Percentiles rank a stretch among this genome's conserved stretches.
These are phyloP conservation scores for Tripterygium wilfordii DNA, from an alignment of 177 flowering plant species.

Conservation along the genomic window DNA sequence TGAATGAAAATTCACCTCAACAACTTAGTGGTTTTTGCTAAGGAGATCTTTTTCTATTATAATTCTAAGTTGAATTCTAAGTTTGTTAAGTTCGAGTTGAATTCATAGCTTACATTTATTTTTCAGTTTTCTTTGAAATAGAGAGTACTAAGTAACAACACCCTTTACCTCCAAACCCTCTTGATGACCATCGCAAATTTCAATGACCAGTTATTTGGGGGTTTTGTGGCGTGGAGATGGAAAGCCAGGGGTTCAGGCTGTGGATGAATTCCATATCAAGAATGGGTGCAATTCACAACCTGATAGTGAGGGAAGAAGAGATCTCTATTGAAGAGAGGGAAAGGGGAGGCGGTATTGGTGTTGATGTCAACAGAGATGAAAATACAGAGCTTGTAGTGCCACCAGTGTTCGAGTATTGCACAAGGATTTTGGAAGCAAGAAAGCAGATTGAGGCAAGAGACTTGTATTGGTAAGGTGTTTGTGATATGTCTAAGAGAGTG, in stretches of 20 bases:
- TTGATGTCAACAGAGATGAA: conserved; percentile 40
- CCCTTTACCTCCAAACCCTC: too few relatives aligned
- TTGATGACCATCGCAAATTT: conserved; percentile 92
- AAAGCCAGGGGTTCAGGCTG: conserved; percentile 85
- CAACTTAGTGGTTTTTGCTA: too few relatives aligned
- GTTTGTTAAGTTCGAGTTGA: too few relatives aligned
- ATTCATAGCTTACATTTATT: too few relatives aligned
- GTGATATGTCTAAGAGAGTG: conserved; percentile 25
- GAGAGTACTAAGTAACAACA: too few relatives aligned
- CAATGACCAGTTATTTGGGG: conserved; percentile 68
- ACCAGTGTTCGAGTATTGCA: conserved; percentile 72
- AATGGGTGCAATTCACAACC: conserved; percentile 67
- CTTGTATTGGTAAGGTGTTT: conserved; percentile 83
- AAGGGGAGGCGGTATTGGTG: conserved; percentile 10
- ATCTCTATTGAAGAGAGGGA: conserved; percentile 41
- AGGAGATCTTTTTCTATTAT: too few relatives aligned
- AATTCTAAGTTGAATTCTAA: too few relatives aligned
- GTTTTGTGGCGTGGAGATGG: conserved; percentile 92
- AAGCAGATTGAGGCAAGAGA: conserved; percentile 83
- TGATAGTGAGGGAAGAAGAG: conserved; percentile 76
- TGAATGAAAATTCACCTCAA: too few relatives aligned
- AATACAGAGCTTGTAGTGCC: conserved; percentile 71
- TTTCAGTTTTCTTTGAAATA: too few relatives aligned
- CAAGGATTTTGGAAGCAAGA: conserved; percentile 47
- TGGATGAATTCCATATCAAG: conserved; percentile 85